Evolutionary conservation across 1,284 basidiomycete genomes (phyloP).

Genomic region (Mrakiaceae sp.): DNA sequence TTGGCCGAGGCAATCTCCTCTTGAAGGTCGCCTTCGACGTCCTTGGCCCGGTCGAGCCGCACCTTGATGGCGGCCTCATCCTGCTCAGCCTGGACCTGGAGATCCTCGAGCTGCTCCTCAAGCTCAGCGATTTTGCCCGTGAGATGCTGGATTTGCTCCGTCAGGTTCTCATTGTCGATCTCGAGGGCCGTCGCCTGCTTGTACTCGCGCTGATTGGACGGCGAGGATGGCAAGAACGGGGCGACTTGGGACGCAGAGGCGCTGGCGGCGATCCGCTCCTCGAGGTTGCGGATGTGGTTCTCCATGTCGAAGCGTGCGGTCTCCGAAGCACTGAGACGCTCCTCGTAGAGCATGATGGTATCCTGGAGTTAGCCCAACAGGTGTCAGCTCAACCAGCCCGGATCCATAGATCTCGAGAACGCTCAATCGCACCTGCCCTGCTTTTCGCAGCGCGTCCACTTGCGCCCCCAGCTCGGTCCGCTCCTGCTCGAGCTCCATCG

Average conservation of each 20-base stretch:
- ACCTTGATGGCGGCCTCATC: constrained; percentile 58
- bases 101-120: constrained; percentile 79
- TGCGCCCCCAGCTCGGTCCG: constrained; percentile 35
- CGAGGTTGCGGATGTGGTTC: constrained; percentile 50
- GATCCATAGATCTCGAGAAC: background rate
- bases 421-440: constrained; percentile 55
- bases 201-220: constrained; percentile 31
- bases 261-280: constrained; percentile 42
- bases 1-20: constrained; percentile 53
- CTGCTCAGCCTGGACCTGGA: constrained; percentile 54
- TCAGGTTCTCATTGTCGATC: constrained; percentile 86
- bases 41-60: constrained; percentile 57
- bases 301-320: constrained; percentile 66
- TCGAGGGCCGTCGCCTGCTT: constrained; percentile 48
- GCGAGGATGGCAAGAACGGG: constrained; percentile 8
- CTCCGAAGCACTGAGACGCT: constrained; percentile 60
- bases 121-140: constrained; percentile 61
- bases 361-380: constrained; percentile 42
- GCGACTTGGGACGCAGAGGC: background rate
- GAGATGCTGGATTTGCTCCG: constrained; percentile 75
- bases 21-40: constrained; percentile 60
- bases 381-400: background rate
- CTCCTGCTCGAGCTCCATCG: constrained; percentile 19
- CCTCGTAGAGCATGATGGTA: constrained; percentile 86
- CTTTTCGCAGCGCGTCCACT: constrained; percentile 66